These are phyloP conservation scores for Penicillium sp. DNA, from an alignment of 2,329 filamentous ascomycete genomes.

Conservation along the genomic window DNA sequence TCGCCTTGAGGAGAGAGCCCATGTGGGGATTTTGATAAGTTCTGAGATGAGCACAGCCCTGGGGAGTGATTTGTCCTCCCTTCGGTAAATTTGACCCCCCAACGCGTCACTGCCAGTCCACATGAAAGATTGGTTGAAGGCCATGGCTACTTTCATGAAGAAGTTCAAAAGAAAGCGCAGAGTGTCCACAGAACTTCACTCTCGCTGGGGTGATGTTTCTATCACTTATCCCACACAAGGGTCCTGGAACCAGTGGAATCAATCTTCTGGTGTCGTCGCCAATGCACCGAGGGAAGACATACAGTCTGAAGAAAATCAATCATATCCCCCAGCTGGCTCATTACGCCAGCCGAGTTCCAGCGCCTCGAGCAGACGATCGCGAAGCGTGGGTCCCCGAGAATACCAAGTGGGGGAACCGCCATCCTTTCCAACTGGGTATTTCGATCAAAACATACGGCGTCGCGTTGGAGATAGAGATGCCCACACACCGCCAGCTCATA, in stretches of 20 bases:
- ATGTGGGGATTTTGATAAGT: conserved; percentile 6
- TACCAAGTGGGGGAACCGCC: neutral
- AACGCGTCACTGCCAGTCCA: neutral
- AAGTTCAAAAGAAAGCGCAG: conserved; percentile 30
- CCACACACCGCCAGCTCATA: neutral
- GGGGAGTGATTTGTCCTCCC: conserved; percentile 17
- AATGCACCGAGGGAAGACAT: conserved; percentile 5
- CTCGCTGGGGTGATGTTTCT: conserved; percentile 35
- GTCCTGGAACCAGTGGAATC: conserved; percentile 37
- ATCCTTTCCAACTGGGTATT: conserved; percentile 25
- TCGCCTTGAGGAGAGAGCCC: neutral
- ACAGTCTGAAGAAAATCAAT: conserved; percentile 11
- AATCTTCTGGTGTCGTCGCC: conserved; percentile 15
- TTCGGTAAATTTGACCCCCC: neutral
- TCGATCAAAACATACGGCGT: conserved; percentile 24
- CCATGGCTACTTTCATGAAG: conserved; percentile 27
- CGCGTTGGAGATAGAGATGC: conserved; percentile 12
- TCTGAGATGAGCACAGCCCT: conserved; percentile 15
- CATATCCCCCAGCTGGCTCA: conserved; percentile 9
- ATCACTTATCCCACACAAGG: conserved; percentile 36
- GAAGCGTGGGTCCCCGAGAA: neutral
- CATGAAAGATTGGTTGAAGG: conserved; percentile 22
- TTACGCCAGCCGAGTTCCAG: neutral
- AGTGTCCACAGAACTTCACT: conserved; percentile 31
- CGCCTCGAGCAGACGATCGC: neutral